Evolutionary conservation across 495 filamentous ascomycete genomes (phyloP).

Genomic region (Glarea lozoyensis): DNA sequence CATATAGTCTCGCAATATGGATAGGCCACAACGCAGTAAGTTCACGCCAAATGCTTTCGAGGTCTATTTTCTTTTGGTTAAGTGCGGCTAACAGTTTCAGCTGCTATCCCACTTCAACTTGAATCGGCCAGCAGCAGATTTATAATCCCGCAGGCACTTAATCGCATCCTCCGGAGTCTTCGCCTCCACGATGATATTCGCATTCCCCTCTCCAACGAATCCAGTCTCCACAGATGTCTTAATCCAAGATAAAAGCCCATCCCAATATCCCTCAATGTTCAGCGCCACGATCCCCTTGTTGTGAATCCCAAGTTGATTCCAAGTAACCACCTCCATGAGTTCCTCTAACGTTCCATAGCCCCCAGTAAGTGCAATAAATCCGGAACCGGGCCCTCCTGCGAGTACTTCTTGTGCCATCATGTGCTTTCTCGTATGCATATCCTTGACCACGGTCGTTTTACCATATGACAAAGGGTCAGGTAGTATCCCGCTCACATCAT

Average conservation of each 20-base stretch:
- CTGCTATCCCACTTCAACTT: constrained; percentile 85
- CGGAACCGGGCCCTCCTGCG: constrained; percentile 68
- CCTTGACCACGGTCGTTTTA: constrained; percentile 73
- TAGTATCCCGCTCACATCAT: constrained; percentile 18
- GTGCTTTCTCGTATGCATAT: constrained; percentile 93
- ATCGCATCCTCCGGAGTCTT: constrained; percentile 62
- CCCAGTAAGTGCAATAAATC: constrained; percentile 83
- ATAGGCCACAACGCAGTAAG: too few relatives aligned
- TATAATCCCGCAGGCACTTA: constrained; percentile 62
- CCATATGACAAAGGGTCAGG: constrained; percentile 69
- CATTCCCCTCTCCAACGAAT: constrained; percentile 62
- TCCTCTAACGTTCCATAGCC: constrained; percentile 96
- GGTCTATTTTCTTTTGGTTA: too few relatives aligned
- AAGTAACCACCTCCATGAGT: constrained; percentile 91
- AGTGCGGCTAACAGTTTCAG: too few relatives aligned
- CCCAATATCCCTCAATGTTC: constrained; percentile 87
- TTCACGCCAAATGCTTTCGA: too few relatives aligned
- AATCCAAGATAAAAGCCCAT: constrained; percentile 79
- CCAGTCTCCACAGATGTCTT: constrained; percentile 64
- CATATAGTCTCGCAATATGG: too few relatives aligned
- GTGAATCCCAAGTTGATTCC: constrained; percentile 97
- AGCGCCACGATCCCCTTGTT: constrained; percentile 66
- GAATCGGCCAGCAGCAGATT: constrained; percentile 60
- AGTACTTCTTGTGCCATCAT: constrained; percentile 86
- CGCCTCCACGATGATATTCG: constrained; percentile 69